Conservation (phyloP, 2,329 filamentous ascomycete genomes). For the Ophiobolus disseminans region DNA sequence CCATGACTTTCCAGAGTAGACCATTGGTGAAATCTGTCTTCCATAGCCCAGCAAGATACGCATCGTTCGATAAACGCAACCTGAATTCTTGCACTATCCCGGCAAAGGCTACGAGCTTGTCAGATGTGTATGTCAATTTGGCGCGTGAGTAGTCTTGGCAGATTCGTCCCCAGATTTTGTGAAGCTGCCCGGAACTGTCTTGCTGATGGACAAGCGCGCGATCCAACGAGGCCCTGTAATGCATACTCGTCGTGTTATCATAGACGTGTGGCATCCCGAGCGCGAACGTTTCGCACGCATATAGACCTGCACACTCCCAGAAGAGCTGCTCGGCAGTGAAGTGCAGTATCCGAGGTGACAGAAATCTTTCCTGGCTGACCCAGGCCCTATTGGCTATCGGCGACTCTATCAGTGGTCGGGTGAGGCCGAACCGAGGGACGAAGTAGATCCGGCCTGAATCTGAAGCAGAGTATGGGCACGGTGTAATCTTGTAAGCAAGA, state of each 20-base stretch:
- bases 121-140: slow-evolving; percentile 4
- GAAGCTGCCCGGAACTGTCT: not conserved
- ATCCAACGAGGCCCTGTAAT: not conserved
- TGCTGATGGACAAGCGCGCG: not conserved
- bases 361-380: slow-evolving; percentile 3
- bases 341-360: slow-evolving; percentile 2
- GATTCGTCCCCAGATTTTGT: not conserved
- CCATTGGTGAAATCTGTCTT: not conserved
- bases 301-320: slow-evolving; percentile 1
- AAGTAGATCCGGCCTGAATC: not conserved
- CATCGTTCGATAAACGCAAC: not conserved
- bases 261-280: slow-evolving; percentile 2
- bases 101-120: slow-evolving; percentile 9
- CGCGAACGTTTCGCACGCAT: slow-evolving; percentile 6
- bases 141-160: slow-evolving; percentile 6
- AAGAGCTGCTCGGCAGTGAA: slow-evolving; percentile 8
- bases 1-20: slow-evolving; percentile 2
- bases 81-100: slow-evolving; percentile 5
- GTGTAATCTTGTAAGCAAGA: slow-evolving; percentile 2
- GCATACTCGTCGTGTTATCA: not conserved
- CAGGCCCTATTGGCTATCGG: slow-evolving; percentile 2
- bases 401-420: not conserved
- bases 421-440: slow-evolving; percentile 1
- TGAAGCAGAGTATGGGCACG: slow-evolving; percentile 1
- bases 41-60: slow-evolving; percentile 5